Evolutionary conservation across 2,329 filamentous ascomycete genomes (phyloP).

Genomic region (Xylaria sp.): DNA sequence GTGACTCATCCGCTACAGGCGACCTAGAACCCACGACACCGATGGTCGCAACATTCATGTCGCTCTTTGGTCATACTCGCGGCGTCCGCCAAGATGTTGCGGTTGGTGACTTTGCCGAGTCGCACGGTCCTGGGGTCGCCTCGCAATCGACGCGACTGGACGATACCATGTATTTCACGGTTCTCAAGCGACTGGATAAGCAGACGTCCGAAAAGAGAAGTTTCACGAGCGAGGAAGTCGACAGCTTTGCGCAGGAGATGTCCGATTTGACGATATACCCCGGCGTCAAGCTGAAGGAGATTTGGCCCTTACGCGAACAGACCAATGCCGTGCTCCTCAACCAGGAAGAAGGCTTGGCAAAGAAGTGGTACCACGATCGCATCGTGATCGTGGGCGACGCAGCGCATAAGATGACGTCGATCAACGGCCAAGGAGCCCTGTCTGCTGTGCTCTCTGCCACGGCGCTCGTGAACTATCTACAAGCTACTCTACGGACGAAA

Average conservation of each 20-base stretch:
- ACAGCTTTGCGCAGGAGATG: slow-evolving; percentile 33
- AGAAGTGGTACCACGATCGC: slow-evolving; percentile 46
- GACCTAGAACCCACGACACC: slow-evolving; percentile 13
- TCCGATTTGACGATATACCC: slow-evolving; percentile 37
- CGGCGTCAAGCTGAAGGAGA: slow-evolving; percentile 36
- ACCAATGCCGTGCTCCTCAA: slow-evolving; percentile 24
- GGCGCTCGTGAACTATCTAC: slow-evolving; percentile 37
- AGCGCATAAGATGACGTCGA: slow-evolving; percentile 47
- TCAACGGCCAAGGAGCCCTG: slow-evolving; percentile 38
- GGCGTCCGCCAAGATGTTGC: slow-evolving; percentile 15
- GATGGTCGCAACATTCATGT: slow-evolving; percentile 29
- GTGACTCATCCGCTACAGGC: slow-evolving; percentile 8
- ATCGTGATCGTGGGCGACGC: slow-evolving; percentile 54
- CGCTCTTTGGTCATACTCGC: slow-evolving; percentile 32
- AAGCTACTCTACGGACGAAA: slow-evolving; percentile 21
- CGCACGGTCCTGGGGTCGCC: slow-evolving; percentile 32
- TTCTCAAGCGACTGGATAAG: slow-evolving; percentile 27
- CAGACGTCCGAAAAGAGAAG: slow-evolving; percentile 20
- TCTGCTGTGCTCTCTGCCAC: slow-evolving; percentile 32
- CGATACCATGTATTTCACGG: slow-evolving; percentile 32
- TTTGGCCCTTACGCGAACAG: slow-evolving; percentile 35
- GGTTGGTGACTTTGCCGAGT: slow-evolving; percentile 33
- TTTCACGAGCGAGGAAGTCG: slow-evolving; percentile 34
- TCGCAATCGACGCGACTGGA: slow-evolving; percentile 28
- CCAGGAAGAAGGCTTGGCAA: slow-evolving; percentile 40